Percentiles rank a stretch among this genome's conserved stretches.
These are phyloP conservation scores for Penicillium angulare DNA, from an alignment of 495 filamentous ascomycete genomes.

Conservation along the genomic window DNA sequence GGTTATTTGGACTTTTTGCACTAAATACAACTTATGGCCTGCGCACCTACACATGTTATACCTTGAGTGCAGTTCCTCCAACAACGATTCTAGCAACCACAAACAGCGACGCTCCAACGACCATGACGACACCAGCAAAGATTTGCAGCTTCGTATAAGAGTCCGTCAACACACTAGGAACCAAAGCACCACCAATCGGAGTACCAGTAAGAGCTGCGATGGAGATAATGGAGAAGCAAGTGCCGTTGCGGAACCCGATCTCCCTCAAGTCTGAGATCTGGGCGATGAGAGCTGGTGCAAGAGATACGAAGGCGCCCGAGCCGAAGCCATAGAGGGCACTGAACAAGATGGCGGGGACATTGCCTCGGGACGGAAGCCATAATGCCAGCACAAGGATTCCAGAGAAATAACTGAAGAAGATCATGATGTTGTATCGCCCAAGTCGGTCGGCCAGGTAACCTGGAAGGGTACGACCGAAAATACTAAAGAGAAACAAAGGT, in stretches of 20 bases:
- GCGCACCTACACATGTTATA: conserved; percentile 13
- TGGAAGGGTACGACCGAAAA: conserved; percentile 72
- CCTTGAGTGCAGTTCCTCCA: conserved; percentile 36
- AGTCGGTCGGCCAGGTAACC: conserved; percentile 69
- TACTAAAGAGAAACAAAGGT: conserved; percentile 28
- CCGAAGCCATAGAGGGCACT: conserved; percentile 68
- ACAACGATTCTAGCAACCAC: conserved; percentile 36
- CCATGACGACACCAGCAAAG: conserved; percentile 63
- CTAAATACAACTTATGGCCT: too few relatives aligned
- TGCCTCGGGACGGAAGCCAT: conserved; percentile 62
- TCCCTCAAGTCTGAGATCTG: conserved; percentile 71
- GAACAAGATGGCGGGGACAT: conserved; percentile 64
- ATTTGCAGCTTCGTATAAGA: conserved; percentile 60
- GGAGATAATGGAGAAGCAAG: conserved; percentile 59
- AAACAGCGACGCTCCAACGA: conserved; percentile 50
- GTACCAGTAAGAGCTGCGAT: conserved; percentile 66
- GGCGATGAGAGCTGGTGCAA: conserved; percentile 58
- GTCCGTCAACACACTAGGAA: conserved; percentile 50
- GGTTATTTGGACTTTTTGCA: too few relatives aligned
- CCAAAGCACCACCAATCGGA: conserved; percentile 72
- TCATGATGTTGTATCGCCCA: conserved; percentile 73
- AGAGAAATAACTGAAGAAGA: conserved; percentile 57
- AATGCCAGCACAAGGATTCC: conserved; percentile 65
- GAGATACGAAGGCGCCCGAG: conserved; percentile 68
- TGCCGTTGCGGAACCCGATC: conserved; percentile 72